Conservation (phyloP, 257 asterid genomes). For the Salvia splendens region DNA sequence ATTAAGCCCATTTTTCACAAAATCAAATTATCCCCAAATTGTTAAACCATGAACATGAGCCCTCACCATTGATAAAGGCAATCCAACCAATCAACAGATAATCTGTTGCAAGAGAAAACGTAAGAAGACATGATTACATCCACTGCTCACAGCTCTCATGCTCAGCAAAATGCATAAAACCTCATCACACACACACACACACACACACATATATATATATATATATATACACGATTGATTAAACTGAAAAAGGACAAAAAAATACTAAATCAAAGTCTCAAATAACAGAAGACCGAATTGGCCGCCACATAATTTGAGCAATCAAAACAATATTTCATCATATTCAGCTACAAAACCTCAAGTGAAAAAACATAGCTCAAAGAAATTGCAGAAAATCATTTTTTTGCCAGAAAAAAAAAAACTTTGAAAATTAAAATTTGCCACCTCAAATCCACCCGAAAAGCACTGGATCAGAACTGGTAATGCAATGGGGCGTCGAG, state of each 20-base stretch:
- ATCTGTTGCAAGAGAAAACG: slow-evolving; percentile 43
- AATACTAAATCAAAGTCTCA: neutral
- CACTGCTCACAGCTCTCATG: slow-evolving; percentile 26
- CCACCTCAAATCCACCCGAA: no score
- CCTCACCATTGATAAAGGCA: slow-evolving; percentile 66
- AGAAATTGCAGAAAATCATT: no score
- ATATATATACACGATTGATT: slow-evolving; percentile 3
- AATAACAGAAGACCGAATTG: slow-evolving; percentile 21
- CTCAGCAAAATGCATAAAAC: slow-evolving; percentile 5
- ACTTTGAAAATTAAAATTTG: no score
- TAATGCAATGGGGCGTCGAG: no score
- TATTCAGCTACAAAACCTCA: no score
- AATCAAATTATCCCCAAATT: neutral
- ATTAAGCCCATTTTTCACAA: slow-evolving; percentile 15
- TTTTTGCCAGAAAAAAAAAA: no score
- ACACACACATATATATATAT: no score
- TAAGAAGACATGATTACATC: slow-evolving; percentile 19
- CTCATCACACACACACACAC: neutral
- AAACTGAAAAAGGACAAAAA: neutral
- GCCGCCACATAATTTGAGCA: slow-evolving; percentile 29
- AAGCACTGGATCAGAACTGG: no score
- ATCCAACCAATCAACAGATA: slow-evolving; percentile 42
- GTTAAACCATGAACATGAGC: slow-evolving; percentile 33
- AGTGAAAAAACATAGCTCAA: no score
- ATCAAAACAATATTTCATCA: neutral